Evolutionary conservation across 306 rosid species (phyloP).

Genomic region (Glycine tomentella): DNA sequence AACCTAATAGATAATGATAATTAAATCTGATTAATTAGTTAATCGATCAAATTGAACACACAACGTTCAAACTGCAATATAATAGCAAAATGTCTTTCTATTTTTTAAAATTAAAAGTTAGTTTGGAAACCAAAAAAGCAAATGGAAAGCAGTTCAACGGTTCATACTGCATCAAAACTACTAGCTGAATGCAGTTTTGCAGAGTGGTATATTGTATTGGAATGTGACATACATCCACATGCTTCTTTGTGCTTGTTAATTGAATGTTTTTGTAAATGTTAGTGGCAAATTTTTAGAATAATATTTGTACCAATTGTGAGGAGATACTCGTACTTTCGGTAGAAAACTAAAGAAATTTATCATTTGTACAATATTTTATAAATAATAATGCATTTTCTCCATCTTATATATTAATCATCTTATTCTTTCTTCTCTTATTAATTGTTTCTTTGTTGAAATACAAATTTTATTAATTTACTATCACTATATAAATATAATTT

Average conservation of each 20-base stretch:
- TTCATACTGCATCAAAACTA: neutral
- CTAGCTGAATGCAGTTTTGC: neutral
- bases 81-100: neutral
- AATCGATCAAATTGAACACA: conserved; percentile 2
- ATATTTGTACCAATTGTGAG: neutral
- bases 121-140: neutral
- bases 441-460: too few relatives aligned
- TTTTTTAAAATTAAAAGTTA: conserved; percentile 2
- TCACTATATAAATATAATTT: too few relatives aligned
- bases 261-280: neutral
- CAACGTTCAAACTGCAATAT: neutral
- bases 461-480: too few relatives aligned
- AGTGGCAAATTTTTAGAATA: conserved; percentile 7
- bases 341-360: neutral
- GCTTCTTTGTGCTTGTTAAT: neutral
- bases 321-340: neutral
- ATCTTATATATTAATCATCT: too few relatives aligned
- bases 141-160: neutral
- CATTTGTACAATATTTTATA: too few relatives aligned
- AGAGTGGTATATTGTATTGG: neutral
- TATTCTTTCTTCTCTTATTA: neutral
- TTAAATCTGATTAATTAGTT: neutral
- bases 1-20: neutral
- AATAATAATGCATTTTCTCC: too few relatives aligned
- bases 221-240: conserved; percentile 15